These are phyloP conservation scores for Stemphylium lycopersici DNA, from an alignment of 2,329 filamentous ascomycete species.

Conservation along the genomic window DNA sequence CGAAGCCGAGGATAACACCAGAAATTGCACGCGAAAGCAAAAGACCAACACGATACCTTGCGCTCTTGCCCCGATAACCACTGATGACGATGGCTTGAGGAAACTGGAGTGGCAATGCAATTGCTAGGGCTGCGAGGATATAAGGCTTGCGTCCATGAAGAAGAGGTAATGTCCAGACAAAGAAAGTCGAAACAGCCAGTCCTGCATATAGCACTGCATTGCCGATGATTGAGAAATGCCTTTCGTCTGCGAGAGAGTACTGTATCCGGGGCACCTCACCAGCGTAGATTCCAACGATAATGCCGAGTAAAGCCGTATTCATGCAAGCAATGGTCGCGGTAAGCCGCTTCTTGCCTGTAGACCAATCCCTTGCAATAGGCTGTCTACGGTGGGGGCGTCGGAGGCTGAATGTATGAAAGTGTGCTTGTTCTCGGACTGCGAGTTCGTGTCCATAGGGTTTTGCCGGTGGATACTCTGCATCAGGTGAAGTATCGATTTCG, in stretches of 20 bases:
- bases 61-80: constrained; percentile 54
- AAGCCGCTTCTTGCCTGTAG: constrained; percentile 68
- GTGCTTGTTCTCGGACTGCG: constrained; percentile 28
- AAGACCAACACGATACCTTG: constrained; percentile 65
- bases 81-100: constrained; percentile 74
- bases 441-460: constrained; percentile 27
- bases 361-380: constrained; percentile 76
- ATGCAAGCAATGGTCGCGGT: constrained; percentile 72
- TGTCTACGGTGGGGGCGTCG: constrained; percentile 60
- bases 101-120: constrained; percentile 76
- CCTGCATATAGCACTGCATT: constrained; percentile 77
- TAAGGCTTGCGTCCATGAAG: constrained; percentile 81
- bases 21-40: constrained; percentile 69
- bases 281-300: constrained; percentile 75
- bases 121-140: constrained; percentile 69
- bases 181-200: constrained; percentile 70
- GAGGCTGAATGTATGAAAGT: constrained; percentile 50
- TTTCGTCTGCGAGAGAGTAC: constrained; percentile 73
- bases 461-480: constrained; percentile 22
- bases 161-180: constrained; percentile 76
- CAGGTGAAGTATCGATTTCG: constrained; percentile 23
- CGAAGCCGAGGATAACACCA: constrained; percentile 73
- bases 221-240: constrained; percentile 71
- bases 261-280: constrained; percentile 81
- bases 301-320: constrained; percentile 73